These are phyloP conservation scores for Astraeus odoratus DNA, from an alignment of 768 basidiomycete genomes.

Conservation along the genomic window DNA sequence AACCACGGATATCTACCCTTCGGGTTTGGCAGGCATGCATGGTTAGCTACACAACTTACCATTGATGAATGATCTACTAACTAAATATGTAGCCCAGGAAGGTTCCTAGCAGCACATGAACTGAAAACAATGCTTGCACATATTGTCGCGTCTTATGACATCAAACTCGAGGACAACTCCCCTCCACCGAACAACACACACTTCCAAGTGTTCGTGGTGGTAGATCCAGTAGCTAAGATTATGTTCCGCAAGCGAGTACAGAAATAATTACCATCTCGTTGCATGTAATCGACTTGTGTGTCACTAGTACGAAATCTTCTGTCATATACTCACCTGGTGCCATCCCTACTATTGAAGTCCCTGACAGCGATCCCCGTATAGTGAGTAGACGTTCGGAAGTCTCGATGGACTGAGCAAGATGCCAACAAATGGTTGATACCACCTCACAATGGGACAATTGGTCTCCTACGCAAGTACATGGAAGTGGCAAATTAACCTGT, in stretches of 20 bases:
- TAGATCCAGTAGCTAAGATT: slow-evolving; percentile 7
- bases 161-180: slow-evolving; percentile 5
- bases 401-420: too few species aligned
- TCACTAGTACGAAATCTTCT: too few species aligned
- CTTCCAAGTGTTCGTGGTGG: not conserved
- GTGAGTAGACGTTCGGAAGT: too few species aligned
- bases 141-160: slow-evolving; percentile 15
- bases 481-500: too few species aligned
- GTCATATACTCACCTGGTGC: too few species aligned
- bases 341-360: too few species aligned
- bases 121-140: slow-evolving; percentile 34
- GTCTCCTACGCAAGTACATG: too few species aligned
- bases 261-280: not conserved
- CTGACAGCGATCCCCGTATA: too few species aligned
- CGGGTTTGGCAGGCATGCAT: slow-evolving; percentile 27
- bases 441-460: too few species aligned
- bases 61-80: not conserved
- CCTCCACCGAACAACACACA: slow-evolving; percentile 1
- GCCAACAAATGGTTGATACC: too few species aligned
- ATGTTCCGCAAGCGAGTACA: slow-evolving; percentile 11
- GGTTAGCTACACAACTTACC: slow-evolving; percentile 9
- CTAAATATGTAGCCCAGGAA: slow-evolving; percentile 26
- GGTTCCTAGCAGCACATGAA: slow-evolving; percentile 35
- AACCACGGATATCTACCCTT: slow-evolving; percentile 30
- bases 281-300: too few species aligned